Evolutionary conservation across 139 green algal genomes (phyloP).

Genomic region (Micractinium conductrix): DNA sequence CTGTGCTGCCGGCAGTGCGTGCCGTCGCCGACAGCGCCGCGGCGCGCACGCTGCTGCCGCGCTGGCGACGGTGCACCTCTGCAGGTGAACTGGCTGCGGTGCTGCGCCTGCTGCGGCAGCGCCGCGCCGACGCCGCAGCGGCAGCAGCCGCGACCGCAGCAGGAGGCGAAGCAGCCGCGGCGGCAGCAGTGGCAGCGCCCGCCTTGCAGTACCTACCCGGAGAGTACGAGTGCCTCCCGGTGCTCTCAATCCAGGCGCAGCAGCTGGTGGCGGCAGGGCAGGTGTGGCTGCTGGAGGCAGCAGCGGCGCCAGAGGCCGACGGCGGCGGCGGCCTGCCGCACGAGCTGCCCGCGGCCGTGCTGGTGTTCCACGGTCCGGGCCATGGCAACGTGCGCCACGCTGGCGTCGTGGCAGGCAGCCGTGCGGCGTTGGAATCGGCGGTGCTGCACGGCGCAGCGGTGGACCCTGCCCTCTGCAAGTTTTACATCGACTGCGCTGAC

Average conservation of each 20-base stretch:
- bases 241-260: too few species aligned
- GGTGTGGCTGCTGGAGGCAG: constrained; percentile 5
- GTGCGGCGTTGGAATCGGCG: not conserved
- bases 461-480: not conserved
- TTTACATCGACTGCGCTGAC: constrained; percentile 32
- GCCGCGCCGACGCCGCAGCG: not conserved
- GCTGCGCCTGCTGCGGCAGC: constrained; percentile 15
- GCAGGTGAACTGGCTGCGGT: not conserved
- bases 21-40: not conserved
- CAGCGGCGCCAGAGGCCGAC: too few species aligned
- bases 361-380: not conserved
- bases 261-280: not conserved
- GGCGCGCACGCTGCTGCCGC: not conserved
- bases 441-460: not conserved
- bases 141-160: too few species aligned
- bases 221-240: constrained; percentile 19
- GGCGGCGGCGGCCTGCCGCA: not conserved
- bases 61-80: constrained; percentile 10
- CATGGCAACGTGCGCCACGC: not conserved
- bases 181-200: not conserved
- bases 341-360: not conserved
- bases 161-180: not conserved
- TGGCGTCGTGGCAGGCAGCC: constrained; percentile 26
- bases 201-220: constrained; percentile 20
- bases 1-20: not conserved